Percentiles rank a stretch among this genome's conserved stretches.
Evolutionary conservation across 306 rosid species (phyloP).

Genomic region (Morella rubra): DNA sequence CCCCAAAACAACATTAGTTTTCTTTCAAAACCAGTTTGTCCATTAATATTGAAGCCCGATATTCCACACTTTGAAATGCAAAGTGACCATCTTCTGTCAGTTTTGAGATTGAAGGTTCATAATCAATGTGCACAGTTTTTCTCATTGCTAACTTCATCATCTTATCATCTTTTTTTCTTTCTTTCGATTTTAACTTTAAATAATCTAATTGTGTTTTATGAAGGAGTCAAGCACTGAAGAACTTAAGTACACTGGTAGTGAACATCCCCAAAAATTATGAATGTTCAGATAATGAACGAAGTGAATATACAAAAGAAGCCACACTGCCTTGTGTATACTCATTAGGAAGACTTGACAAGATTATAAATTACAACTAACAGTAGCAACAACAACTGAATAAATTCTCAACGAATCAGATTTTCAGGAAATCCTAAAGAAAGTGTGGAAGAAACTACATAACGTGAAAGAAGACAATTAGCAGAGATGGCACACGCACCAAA

Average conservation of each 20-base stretch:
- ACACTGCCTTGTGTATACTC: neutral
- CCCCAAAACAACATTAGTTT: neutral
- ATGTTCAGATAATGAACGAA: neutral
- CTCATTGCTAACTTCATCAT: neutral
- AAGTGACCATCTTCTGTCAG: neutral
- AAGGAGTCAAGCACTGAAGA: too few species aligned
- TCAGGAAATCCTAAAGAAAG: conserved; percentile 11
- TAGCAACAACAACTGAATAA: conserved; percentile 12
- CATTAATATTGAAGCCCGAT: neutral
- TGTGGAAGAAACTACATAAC: conserved; percentile 15
- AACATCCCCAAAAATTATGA: neutral
- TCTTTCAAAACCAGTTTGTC: neutral
- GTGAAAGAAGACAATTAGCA: conserved; percentile 19
- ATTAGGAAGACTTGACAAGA: neutral
- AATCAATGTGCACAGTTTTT: neutral
- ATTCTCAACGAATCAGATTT: conserved; percentile 2
- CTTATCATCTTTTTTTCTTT: neutral
- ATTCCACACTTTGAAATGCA: neutral
- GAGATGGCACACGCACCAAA: conserved; percentile 56
- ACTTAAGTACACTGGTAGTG: neutral
- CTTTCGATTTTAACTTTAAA: too few species aligned
- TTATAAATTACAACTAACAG: neutral
- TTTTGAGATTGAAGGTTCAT: neutral
- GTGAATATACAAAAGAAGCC: neutral
- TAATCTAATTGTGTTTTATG: too few species aligned